Evolutionary conservation across 1,284 basidiomycete genomes (phyloP).

Genomic region (Fomitopsis palustris): DNA sequence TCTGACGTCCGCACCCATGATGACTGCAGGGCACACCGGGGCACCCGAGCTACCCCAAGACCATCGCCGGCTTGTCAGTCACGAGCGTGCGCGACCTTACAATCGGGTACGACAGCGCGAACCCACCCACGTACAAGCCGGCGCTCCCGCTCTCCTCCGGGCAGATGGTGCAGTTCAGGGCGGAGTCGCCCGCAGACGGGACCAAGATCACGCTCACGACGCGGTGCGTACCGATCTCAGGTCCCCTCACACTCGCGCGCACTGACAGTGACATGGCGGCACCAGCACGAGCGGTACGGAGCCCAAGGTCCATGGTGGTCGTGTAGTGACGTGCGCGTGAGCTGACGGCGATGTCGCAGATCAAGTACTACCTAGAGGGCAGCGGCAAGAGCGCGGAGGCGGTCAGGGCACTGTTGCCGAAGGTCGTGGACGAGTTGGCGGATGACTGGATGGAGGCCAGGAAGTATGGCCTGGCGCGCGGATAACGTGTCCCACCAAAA

Average conservation of each 20-base stretch:
- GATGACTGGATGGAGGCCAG: constrained; percentile 66
- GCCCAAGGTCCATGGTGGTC: constrained; percentile 58
- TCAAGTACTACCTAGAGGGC: constrained; percentile 84
- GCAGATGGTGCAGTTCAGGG: constrained; percentile 81
- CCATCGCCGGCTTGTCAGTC: constrained; percentile 58
- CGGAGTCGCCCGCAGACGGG: constrained; percentile 38
- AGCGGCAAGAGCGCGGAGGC: constrained; percentile 45
- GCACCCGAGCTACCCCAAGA: constrained; percentile 49
- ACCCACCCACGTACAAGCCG: constrained; percentile 62
- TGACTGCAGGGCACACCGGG: constrained; percentile 16
- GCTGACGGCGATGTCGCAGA: constrained; percentile 35
- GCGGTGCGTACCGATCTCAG: constrained; percentile 38
- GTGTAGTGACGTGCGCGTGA: background rate
- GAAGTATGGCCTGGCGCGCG: constrained; percentile 48
- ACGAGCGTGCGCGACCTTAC: constrained; percentile 72
- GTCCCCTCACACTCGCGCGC: no score
- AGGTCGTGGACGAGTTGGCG: constrained; percentile 55
- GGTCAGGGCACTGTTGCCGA: constrained; percentile 45
- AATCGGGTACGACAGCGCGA: constrained; percentile 66
- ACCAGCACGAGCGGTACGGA: constrained; percentile 82
- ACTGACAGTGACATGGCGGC: background rate
- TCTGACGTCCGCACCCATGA: background rate
- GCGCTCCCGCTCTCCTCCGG: constrained; percentile 71
- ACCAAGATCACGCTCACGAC: constrained; percentile 61
- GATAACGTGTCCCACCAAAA: constrained; percentile 27